Evolutionary conservation across 345 rosid species (phyloP).

Genomic region (Eucalyptus guilfoylei): DNA sequence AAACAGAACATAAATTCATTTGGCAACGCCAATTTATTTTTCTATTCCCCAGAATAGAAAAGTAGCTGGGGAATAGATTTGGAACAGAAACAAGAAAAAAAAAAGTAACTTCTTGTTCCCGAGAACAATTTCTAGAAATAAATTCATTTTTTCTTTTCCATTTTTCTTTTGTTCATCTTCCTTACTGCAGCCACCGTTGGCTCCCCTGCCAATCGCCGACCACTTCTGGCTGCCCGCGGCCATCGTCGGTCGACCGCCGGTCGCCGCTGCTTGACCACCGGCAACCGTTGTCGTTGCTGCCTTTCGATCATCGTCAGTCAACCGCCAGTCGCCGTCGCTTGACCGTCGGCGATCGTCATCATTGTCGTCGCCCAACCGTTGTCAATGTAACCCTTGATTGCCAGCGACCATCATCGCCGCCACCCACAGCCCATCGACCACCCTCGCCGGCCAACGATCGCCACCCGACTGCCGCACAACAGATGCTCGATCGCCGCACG

Average conservation of each 20-base stretch:
- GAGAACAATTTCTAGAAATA: too few species aligned
- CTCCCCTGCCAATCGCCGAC: rapidly evolving
- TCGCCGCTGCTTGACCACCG: rapidly evolving
- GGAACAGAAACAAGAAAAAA: too few species aligned
- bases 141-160: too few species aligned
- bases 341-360: rapidly evolving
- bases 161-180: too few species aligned
- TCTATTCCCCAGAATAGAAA: too few species aligned
- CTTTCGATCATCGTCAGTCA: rapidly evolving
- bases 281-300: rapidly evolving
- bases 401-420: rapidly evolving
- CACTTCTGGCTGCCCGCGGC: rapidly evolving
- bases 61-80: too few species aligned
- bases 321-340: rapidly evolving
- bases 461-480: rapidly evolving
- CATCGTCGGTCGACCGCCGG: rapidly evolving
- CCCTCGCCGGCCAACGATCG: rapidly evolving
- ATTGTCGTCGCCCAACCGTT: rapidly evolving
- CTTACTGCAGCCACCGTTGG: rapidly evolving
- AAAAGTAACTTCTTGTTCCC: too few species aligned
- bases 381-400: rapidly evolving
- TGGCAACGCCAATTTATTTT: too few species aligned
- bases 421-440: too few species aligned
- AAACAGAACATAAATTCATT: rapidly evolving
- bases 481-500: rapidly evolving